Conservation (phyloP, 1,284 basidiomycete species). For the Heterobasidion annosum region DNA sequence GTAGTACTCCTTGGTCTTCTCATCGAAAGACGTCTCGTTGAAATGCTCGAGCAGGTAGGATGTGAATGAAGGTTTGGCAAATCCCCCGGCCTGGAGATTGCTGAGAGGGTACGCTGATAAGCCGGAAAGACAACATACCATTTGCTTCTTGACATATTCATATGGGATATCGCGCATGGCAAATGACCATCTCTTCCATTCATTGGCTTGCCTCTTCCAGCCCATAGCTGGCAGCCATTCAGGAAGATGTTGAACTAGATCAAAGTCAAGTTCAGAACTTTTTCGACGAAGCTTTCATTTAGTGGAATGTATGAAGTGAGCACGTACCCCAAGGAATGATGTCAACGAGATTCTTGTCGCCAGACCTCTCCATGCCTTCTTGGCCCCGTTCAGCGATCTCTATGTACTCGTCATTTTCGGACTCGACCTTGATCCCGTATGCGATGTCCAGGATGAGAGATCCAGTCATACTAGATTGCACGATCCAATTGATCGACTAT, state of each 20-base stretch:
- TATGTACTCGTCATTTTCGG: background rate
- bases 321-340: background rate
- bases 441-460: background rate
- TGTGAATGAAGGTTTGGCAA: background rate
- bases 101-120: background rate
- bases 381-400: background rate
- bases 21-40: background rate
- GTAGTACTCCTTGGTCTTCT: background rate
- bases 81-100: background rate
- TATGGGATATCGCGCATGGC: background rate
- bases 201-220: background rate
- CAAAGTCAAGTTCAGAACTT: background rate
- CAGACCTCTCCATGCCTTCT: background rate
- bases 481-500: background rate
- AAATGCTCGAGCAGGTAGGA: background rate
- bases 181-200: background rate
- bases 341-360: background rate
- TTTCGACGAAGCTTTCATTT: background rate
- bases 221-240: background rate
- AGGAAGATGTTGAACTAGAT: background rate
- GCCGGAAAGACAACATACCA: background rate
- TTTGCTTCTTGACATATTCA: background rate
- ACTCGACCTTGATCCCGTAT: background rate
- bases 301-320: background rate
- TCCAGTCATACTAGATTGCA: background rate